These are phyloP conservation scores for Ceratocystis harringtonii DNA, from an alignment of 2,329 filamentous ascomycete species.

Conservation along the genomic window DNA sequence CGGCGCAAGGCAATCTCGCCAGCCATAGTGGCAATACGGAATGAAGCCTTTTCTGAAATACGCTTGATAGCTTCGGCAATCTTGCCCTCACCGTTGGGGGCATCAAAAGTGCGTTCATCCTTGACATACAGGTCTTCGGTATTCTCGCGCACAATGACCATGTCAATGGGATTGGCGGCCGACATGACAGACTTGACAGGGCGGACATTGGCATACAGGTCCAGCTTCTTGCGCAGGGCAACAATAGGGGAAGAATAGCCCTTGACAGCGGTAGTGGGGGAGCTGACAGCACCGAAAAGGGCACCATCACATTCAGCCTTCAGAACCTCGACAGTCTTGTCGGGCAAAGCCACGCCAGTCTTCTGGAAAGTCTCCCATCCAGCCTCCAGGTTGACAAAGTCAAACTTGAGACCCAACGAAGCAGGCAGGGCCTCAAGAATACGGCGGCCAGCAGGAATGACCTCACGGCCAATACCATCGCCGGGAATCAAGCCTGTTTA, in stretches of 20 bases:
- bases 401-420: conserved; percentile 87
- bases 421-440: conserved; percentile 83
- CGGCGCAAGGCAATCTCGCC: conserved; percentile 84
- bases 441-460: conserved; percentile 85
- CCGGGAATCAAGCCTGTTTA: conserved; percentile 77
- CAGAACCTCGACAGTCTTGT: conserved; percentile 78
- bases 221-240: conserved; percentile 83
- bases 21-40: conserved; percentile 80
- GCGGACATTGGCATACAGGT: conserved; percentile 93
- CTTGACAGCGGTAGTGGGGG: conserved; percentile 69
- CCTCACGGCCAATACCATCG: conserved; percentile 95
- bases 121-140: conserved; percentile 98
- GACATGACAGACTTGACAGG: conserved; percentile 74
- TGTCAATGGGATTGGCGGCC: conserved; percentile 60
- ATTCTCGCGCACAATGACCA: conserved; percentile 97
- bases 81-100: conserved; percentile 53
- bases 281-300: conserved; percentile 90
- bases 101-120: conserved; percentile 74
- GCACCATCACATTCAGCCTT: conserved; percentile 88
- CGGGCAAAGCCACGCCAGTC: conserved; percentile 75
- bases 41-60: conserved; percentile 73
- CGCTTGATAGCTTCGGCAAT: conserved; percentile 97
- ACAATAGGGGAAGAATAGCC: conserved; percentile 97
- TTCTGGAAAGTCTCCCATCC: conserved; percentile 88
- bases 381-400: conserved; percentile 82